These are phyloP conservation scores for Phlegmacium glaucopus DNA, from an alignment of 768 basidiomycete species.

Conservation along the genomic window DNA sequence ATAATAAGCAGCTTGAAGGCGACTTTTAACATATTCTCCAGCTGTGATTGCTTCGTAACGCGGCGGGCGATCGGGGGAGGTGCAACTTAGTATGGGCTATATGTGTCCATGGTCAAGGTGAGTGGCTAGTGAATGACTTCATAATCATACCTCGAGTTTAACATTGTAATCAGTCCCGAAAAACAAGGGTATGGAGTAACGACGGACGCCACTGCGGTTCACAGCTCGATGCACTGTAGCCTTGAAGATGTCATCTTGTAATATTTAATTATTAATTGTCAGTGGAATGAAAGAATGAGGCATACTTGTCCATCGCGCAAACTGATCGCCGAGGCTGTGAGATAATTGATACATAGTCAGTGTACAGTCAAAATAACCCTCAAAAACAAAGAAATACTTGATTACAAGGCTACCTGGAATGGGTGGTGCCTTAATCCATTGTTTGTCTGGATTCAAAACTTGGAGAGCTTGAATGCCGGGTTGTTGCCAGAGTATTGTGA, in stretches of 20 bases:
- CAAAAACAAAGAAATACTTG: constrained; percentile 46
- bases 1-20: constrained; percentile 73
- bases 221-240: constrained; percentile 87
- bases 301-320: constrained; percentile 87
- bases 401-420: constrained; percentile 82
- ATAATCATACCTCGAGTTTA: constrained; percentile 56
- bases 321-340: constrained; percentile 75
- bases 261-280: background rate
- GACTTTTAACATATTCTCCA: constrained; percentile 78
- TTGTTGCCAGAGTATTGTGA: constrained; percentile 86
- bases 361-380: too few relatives aligned
- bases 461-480: constrained; percentile 73
- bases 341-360: background rate
- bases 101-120: background rate
- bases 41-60: constrained; percentile 74
- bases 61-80: constrained; percentile 36
- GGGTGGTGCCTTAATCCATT: constrained; percentile 82
- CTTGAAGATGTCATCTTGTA: constrained; percentile 83
- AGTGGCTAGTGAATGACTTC: background rate
- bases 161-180: constrained; percentile 90
- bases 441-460: constrained; percentile 68
- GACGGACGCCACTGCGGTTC: constrained; percentile 63
- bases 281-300: background rate
- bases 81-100: constrained; percentile 53
- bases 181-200: constrained; percentile 89